A percentile compares a stretch with the other conserved stretches of the same genome.
These are phyloP conservation scores for Termitomyces sp. DNA, from an alignment of 768 basidiomycete genomes.

Conservation along the genomic window DNA sequence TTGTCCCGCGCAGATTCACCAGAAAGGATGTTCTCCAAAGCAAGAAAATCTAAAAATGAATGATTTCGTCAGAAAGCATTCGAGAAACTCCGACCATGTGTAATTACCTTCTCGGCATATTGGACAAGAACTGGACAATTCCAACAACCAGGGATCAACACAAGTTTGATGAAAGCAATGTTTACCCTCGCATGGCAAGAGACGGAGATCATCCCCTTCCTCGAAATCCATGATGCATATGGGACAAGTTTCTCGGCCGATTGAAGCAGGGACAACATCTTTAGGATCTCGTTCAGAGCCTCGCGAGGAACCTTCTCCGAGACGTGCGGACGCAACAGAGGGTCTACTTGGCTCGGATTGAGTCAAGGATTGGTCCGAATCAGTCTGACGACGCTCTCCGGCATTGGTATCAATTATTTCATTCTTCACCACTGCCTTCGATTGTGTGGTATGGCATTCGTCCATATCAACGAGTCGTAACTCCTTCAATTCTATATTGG, in stretches of 20 bases:
- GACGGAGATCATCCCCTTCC: constrained; percentile 86
- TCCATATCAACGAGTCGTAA: constrained; percentile 13
- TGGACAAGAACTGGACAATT: constrained; percentile 88
- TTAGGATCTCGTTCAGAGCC: constrained; percentile 17
- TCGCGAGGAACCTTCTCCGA: constrained; percentile 18
- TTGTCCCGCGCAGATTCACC: constrained; percentile 15
- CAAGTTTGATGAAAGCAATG: constrained; percentile 89
- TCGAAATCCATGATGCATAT: constrained; percentile 96
- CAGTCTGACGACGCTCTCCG: neutral
- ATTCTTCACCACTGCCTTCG: neutral
- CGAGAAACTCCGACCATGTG: neutral
- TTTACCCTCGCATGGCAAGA: constrained; percentile 88
- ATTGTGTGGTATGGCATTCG: neutral
- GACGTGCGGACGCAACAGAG: constrained; percentile 2
- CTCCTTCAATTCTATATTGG: constrained; percentile 11
- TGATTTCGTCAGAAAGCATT: neutral
- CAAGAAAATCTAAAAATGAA: constrained; percentile 46
- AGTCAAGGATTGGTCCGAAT: neutral
- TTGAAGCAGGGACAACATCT: constrained; percentile 56
- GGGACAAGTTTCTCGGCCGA: constrained; percentile 85
- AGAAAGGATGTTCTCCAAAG: constrained; percentile 55
- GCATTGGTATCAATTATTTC: neutral
- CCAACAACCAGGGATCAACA: constrained; percentile 91
- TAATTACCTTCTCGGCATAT: constrained; percentile 82
- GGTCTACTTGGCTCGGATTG: neutral